Percentiles rank a stretch among this genome's conserved stretches.
Conservation (phyloP, 192 early-diverging fungal species). For the Rhizophagus clarus region DNA sequence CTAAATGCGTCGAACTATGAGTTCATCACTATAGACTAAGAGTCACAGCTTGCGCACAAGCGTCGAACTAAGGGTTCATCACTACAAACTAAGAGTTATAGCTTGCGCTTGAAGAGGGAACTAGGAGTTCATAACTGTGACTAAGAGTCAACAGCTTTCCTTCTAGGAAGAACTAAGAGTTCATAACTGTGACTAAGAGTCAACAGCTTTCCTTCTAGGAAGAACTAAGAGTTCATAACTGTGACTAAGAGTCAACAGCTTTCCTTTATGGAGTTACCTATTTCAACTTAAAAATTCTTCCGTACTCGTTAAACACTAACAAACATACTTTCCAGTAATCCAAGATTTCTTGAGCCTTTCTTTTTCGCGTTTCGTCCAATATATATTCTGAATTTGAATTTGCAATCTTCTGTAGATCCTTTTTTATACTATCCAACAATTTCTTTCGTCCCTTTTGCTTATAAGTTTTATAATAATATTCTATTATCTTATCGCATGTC, state of each 20-base stretch:
- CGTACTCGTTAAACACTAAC: neutral
- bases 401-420: slow-evolving; percentile 8
- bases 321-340: slow-evolving; percentile 13
- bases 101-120: neutral
- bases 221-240: neutral
- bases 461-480: slow-evolving; percentile 6
- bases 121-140: neutral
- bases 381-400: neutral
- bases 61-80: slow-evolving; percentile 9
- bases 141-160: neutral
- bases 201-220: neutral
- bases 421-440: slow-evolving; percentile 18
- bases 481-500: slow-evolving; percentile 2
- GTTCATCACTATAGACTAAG: slow-evolving; percentile 27
- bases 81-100: slow-evolving; percentile 21
- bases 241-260: neutral
- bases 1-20: slow-evolving; percentile 16
- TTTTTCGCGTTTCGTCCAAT: slow-evolving; percentile 17
- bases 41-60: slow-evolving; percentile 20
- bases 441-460: neutral
- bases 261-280: neutral
- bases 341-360: slow-evolving; percentile 15
- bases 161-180: neutral
- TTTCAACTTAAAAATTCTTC: too few relatives aligned
- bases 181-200: too few relatives aligned